phyloP scores from a whole-genome alignment of 495 filamentous ascomycete genomes.

The Trichocladium antarcticum region DNA sequence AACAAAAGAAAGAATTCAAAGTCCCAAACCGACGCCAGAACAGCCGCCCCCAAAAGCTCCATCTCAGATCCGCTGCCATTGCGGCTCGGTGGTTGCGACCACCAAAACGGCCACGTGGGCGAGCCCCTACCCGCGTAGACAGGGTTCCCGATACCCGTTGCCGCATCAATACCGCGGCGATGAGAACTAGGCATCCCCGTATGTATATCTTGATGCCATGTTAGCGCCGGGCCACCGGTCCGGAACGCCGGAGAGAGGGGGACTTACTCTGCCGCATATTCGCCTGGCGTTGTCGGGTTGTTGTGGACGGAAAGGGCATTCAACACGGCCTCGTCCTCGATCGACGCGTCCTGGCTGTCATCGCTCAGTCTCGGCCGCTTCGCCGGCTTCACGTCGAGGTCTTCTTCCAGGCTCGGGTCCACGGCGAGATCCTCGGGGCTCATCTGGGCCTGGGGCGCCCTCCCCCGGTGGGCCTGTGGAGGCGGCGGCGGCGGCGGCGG shows the following conservation, averaged over 20 bases:
- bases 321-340: conserved; percentile 34
- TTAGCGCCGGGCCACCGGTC: neutral
- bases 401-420: conserved; percentile 22
- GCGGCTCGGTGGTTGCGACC: neutral
- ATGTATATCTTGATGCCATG: neutral
- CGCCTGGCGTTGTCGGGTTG: conserved; percentile 19
- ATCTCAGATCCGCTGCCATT: neutral
- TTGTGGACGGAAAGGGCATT: conserved; percentile 31
- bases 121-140: no score
- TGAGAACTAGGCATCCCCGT: conserved; percentile 4
- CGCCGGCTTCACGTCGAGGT: conserved; percentile 16
- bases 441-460: conserved; percentile 15
- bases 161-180: neutral
- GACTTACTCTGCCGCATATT: conserved; percentile 33
- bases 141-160: no score
- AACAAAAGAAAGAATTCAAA: neutral
- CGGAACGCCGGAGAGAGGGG: neutral
- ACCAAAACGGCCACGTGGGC: neutral
- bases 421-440: conserved; percentile 20
- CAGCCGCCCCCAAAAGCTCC: neutral
- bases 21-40: neutral
- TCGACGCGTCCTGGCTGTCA: conserved; percentile 18
- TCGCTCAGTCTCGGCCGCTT: conserved; percentile 33
- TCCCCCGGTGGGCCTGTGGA: neutral
- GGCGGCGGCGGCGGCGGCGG: no score